These are phyloP conservation scores for Eucalyptus curtisii DNA, from an alignment of 345 rosid genomes.

Conservation along the genomic window DNA sequence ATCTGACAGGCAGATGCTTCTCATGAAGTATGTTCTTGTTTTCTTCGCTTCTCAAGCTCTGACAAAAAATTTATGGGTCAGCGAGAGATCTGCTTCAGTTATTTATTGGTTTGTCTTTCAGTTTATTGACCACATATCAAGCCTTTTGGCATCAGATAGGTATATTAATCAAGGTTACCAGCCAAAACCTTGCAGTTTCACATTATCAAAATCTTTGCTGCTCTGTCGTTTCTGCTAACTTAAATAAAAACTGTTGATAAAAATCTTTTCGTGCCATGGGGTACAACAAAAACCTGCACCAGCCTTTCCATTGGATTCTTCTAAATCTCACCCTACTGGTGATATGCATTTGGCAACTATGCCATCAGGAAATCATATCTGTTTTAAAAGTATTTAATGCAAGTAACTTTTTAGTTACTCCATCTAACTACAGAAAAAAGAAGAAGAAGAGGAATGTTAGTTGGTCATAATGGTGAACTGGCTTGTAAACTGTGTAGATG, in stretches of 20 bases:
- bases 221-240: neutral
- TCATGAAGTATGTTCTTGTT: constrained; percentile 49
- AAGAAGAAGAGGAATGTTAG: neutral
- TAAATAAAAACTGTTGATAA: neutral
- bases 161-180: neutral
- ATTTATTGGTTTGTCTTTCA: neutral
- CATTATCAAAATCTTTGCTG: neutral
- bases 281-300: neutral
- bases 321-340: neutral
- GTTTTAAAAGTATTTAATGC: neutral
- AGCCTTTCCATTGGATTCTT: neutral
- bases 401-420: neutral
- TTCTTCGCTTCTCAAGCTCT: neutral
- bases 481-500: neutral
- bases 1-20: constrained; percentile 92
- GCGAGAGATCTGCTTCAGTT: neutral
- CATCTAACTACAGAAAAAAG: neutral
- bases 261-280: neutral
- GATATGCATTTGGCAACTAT: neutral
- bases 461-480: neutral
- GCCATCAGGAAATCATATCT: neutral
- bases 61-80: neutral
- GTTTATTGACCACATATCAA: neutral
- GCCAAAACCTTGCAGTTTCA: neutral
- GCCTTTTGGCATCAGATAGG: neutral